Evolutionary conservation across 73 alveolate species (phyloP).

Genomic region (Stentor coeruleus): DNA sequence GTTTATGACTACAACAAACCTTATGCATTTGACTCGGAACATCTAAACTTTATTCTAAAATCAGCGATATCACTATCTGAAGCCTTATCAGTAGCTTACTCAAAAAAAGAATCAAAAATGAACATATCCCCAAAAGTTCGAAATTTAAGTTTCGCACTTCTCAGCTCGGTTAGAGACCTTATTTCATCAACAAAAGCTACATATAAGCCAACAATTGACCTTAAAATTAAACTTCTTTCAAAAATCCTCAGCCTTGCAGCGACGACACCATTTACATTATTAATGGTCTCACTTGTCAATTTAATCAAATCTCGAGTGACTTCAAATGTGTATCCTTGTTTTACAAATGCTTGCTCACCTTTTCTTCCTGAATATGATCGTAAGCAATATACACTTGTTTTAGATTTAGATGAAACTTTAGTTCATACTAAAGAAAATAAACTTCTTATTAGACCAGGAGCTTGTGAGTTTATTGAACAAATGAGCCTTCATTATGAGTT

Average conservation of each 20-base stretch:
- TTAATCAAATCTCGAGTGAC: background rate
- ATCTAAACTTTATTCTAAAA: no score
- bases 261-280: background rate
- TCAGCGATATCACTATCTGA: no score
- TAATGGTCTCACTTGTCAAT: background rate
- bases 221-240: background rate
- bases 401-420: conserved; percentile 65
- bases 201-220: no score
- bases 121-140: no score
- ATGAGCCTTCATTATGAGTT: conserved; percentile 86
- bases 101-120: no score
- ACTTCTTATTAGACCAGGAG: conserved; percentile 86
- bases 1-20: no score
- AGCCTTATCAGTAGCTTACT: no score
- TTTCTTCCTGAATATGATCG: background rate
- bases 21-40: no score
- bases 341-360: background rate
- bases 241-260: background rate
- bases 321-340: conserved; percentile 45
- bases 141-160: no score
- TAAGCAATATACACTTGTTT: conserved; percentile 26
- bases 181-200: no score
- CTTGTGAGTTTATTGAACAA: conserved; percentile 78
- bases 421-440: conserved; percentile 43
- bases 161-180: no score